Conservation (phyloP, 1,284 basidiomycete species). For the Lentinula novae-zelandiae region DNA sequence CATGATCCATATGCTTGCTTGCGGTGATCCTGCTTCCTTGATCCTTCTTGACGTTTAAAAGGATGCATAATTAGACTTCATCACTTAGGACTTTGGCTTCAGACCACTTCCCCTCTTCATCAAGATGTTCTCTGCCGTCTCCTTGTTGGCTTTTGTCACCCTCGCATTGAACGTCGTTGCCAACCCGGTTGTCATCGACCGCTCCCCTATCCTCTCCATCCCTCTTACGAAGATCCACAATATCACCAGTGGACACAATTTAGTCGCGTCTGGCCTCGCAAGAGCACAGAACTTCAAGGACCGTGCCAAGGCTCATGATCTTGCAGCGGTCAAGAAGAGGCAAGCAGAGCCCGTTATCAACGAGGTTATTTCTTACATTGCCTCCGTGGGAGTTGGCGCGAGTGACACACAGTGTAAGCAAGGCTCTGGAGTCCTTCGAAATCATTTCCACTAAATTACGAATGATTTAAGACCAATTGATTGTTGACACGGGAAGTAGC, state of each 20-base stretch:
- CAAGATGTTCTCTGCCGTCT: constrained; percentile 8
- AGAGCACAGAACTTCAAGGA: constrained; percentile 10
- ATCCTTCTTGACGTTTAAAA: not conserved
- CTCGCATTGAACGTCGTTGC: constrained; percentile 2
- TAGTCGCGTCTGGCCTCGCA: not conserved
- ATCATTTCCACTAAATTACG: constrained; percentile 16
- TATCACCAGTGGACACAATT: constrained; percentile 6
- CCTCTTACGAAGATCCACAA: not conserved
- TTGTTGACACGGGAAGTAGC: constrained; percentile 51
- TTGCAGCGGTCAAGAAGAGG: not conserved
- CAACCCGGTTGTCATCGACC: constrained; percentile 7
- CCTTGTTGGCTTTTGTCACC: constrained; percentile 1
- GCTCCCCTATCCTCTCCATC: constrained; percentile 5
- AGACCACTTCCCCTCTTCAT: not conserved
- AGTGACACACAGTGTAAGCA: constrained; percentile 30
- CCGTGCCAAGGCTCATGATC: not conserved
- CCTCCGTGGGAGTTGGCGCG: constrained; percentile 42
- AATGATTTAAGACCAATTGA: constrained; percentile 30
- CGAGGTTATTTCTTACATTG: constrained; percentile 40
- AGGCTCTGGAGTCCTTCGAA: not conserved
- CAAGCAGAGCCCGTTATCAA: constrained; percentile 12
- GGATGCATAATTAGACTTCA: not conserved
- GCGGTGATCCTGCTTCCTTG: not conserved
- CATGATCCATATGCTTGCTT: not conserved
- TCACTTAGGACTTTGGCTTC: not conserved